phyloP scores from a whole-genome alignment of 2,329 filamentous ascomycete species.

The Fonsecaea nubica region DNA sequence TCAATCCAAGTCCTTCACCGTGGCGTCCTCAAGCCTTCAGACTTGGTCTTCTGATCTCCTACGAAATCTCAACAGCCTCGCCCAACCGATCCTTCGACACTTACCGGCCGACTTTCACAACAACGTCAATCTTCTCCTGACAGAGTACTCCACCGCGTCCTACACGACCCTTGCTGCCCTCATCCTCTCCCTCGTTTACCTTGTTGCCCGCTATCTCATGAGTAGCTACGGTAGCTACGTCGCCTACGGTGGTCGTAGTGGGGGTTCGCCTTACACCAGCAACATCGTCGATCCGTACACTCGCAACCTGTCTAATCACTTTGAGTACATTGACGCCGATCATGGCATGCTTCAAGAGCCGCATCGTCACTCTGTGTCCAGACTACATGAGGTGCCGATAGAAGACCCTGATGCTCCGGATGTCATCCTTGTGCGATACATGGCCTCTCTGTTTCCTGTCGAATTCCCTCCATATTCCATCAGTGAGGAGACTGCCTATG shows the following conservation, averaged over 20 bases:
- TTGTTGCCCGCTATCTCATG: constrained; percentile 40
- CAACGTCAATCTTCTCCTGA: constrained; percentile 27
- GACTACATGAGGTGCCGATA: constrained; percentile 32
- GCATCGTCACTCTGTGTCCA: constrained; percentile 28
- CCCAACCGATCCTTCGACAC: constrained; percentile 25
- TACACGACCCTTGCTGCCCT: constrained; percentile 39
- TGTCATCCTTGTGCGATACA: constrained; percentile 52
- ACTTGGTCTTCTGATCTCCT: constrained; percentile 33
- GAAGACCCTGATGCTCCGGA: constrained; percentile 50
- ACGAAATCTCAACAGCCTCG: constrained; percentile 29
- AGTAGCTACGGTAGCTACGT: constrained; percentile 36
- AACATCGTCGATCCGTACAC: constrained; percentile 29
- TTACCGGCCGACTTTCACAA: constrained; percentile 31
- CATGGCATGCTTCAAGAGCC: constrained; percentile 33
- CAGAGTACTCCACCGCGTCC: constrained; percentile 36
- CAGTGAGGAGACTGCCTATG: constrained; percentile 52
- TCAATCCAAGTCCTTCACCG: constrained; percentile 32
- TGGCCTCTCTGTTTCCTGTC: constrained; percentile 50
- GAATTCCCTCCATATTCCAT: constrained; percentile 56
- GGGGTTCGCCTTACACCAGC: constrained; percentile 37
- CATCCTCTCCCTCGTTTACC: constrained; percentile 39
- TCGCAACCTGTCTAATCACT: constrained; percentile 35
- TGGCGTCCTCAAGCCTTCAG: constrained; percentile 38
- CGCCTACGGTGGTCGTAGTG: constrained; percentile 30
- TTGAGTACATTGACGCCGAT: constrained; percentile 39